These are phyloP conservation scores for Fusarium neocosmosporiellum DNA, from an alignment of 2,329 filamentous ascomycete genomes.

Conservation along the genomic window DNA sequence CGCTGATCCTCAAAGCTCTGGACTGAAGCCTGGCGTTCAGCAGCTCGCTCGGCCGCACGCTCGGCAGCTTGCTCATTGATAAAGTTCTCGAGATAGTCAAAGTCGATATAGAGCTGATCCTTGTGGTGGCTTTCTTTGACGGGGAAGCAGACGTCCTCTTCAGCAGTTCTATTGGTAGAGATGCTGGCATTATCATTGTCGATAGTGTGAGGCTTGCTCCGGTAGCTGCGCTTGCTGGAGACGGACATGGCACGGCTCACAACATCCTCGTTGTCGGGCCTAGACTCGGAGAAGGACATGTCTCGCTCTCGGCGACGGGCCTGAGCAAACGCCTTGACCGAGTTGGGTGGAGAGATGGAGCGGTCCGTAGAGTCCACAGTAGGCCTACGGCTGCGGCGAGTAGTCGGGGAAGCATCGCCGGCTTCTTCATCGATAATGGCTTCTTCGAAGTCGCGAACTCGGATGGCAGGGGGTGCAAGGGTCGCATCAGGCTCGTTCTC, in stretches of 20 bases:
- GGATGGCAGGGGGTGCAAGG: constrained; percentile 50
- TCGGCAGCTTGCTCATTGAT: constrained; percentile 68
- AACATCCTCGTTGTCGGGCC: constrained; percentile 55
- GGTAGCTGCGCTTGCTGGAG: constrained; percentile 70
- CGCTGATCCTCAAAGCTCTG: constrained; percentile 50
- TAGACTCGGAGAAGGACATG: constrained; percentile 64
- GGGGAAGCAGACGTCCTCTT: constrained; percentile 91
- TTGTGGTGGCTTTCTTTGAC: constrained; percentile 73
- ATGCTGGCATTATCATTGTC: constrained; percentile 72
- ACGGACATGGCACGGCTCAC: constrained; percentile 79
- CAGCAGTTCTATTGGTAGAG: constrained; percentile 75
- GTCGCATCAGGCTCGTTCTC: constrained; percentile 49
- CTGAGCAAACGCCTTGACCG: constrained; percentile 96
- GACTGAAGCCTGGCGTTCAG: constrained; percentile 62
- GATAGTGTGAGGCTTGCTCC: constrained; percentile 68
- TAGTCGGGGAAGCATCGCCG: constrained; percentile 57
- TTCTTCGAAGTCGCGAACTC: constrained; percentile 85
- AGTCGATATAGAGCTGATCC: constrained; percentile 88
- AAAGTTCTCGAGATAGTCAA: constrained; percentile 93
- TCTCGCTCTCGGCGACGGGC: constrained; percentile 86
- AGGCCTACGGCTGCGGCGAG: constrained; percentile 62
- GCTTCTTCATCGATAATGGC: constrained; percentile 82
- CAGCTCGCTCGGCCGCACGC: constrained; percentile 56
- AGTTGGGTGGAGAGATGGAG: constrained; percentile 91
- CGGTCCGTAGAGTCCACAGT: constrained; percentile 70